Evolutionary conservation across 2,329 filamentous ascomycete species (phyloP).

Genomic region (Sporothrix euskadiensis): DNA sequence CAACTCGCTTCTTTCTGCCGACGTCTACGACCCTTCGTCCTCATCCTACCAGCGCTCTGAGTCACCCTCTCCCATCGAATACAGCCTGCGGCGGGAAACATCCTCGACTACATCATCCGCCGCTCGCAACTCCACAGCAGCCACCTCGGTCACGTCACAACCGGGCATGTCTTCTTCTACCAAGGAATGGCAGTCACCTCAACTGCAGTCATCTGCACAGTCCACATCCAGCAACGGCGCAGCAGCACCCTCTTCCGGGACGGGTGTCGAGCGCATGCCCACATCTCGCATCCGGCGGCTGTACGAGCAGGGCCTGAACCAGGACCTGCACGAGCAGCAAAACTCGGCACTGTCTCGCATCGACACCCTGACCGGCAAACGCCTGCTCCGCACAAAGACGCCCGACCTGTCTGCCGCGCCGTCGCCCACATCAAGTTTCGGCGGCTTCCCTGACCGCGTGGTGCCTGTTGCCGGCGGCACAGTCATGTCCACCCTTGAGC

Average conservation of each 20-base stretch:
- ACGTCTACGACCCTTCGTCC: conserved; percentile 42
- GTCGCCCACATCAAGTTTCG: conserved; percentile 49
- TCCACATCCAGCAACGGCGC: conserved; percentile 25
- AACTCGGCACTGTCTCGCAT: conserved; percentile 73
- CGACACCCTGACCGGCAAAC: conserved; percentile 72
- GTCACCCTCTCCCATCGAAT: conserved; percentile 61
- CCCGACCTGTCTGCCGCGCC: conserved; percentile 50
- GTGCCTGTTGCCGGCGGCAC: neutral
- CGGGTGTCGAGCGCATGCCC: conserved; percentile 60
- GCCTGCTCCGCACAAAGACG: conserved; percentile 53
- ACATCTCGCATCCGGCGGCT: conserved; percentile 71
- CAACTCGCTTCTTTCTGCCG: conserved; percentile 34
- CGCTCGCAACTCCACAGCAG: conserved; percentile 78
- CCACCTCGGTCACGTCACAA: conserved; percentile 84
- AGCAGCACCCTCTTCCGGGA: conserved; percentile 40
- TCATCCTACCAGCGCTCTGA: conserved; percentile 45
- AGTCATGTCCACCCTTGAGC: conserved; percentile 25
- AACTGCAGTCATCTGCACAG: neutral
- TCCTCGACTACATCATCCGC: conserved; percentile 80
- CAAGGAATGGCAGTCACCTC: conserved; percentile 52
- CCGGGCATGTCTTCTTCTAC: conserved; percentile 48
- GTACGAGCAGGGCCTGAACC: conserved; percentile 79
- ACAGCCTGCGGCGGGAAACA: conserved; percentile 76
- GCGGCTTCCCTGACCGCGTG: conserved; percentile 50
- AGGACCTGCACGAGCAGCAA: conserved; percentile 79